phyloP scores from a whole-genome alignment of 345 rosid species.

The Brassica carinata region DNA sequence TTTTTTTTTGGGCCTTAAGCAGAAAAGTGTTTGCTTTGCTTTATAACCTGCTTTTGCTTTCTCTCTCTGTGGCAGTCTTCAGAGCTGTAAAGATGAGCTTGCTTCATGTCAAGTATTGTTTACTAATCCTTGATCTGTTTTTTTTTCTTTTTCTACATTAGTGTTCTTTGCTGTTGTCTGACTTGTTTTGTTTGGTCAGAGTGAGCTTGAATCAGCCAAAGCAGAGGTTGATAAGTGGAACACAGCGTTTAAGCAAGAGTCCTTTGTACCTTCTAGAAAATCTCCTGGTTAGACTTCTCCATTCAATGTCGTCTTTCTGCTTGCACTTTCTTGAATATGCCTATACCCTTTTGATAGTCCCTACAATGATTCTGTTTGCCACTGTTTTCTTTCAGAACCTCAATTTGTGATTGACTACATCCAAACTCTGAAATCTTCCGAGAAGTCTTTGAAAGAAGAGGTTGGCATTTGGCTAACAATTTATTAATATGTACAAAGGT shows the following conservation, averaged over 20 bases:
- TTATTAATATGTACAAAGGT: background rate
- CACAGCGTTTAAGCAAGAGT: conserved; percentile 68
- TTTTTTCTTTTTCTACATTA: background rate
- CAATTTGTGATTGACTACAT: conserved; percentile 65
- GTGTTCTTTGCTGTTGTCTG: background rate
- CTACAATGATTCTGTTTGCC: conserved; percentile 17
- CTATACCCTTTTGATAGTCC: background rate
- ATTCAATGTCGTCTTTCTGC: background rate
- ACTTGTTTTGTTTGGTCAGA: conserved; percentile 35
- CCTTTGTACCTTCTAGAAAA: conserved; percentile 61
- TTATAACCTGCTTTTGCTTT: background rate
- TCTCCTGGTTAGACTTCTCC: conserved; percentile 71
- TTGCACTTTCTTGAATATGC: conserved; percentile 16
- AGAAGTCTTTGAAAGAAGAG: conserved; percentile 81
- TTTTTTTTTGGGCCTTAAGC: background rate
- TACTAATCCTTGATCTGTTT: background rate
- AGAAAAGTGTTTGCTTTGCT: background rate
- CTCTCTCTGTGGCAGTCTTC: background rate
- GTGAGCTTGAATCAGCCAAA: conserved; percentile 77
- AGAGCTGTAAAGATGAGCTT: background rate
- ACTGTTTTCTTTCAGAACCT: conserved; percentile 64
- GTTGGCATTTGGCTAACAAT: conserved; percentile 42
- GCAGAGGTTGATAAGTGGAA: conserved; percentile 78
- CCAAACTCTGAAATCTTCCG: conserved; percentile 75
- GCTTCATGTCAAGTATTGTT: background rate